phyloP scores from a whole-genome alignment of 352 stramenopile genomes.

The Pythium grandisporangium region DNA sequence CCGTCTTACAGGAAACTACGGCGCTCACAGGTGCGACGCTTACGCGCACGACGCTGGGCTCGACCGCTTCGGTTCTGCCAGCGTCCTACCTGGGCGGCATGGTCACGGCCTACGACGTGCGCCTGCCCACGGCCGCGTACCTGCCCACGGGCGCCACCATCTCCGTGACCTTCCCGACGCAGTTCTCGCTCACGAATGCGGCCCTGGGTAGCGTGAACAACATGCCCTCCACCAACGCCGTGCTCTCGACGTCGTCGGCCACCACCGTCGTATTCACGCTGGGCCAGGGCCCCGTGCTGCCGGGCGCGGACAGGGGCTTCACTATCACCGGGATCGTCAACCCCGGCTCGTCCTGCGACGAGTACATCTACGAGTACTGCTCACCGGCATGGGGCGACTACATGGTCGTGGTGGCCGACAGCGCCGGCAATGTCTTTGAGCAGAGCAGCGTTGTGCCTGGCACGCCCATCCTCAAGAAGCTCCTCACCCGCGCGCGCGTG shows the following conservation, averaged over 20 bases:
- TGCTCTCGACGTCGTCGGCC: conserved; percentile 5
- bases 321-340: conserved; percentile 38
- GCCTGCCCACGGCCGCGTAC: conserved; percentile 38
- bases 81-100: conserved; percentile 32
- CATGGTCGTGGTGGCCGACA: conserved; percentile 26
- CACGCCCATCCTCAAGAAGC: conserved; percentile 60
- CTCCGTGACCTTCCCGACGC: conserved; percentile 28
- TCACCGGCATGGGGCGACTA: conserved; percentile 27
- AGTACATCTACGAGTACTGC: conserved; percentile 56
- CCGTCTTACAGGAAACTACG: conserved; percentile 30
- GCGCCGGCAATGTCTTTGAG: conserved; percentile 29
- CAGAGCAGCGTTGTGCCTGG: conserved; percentile 24
- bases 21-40: conserved; percentile 15
- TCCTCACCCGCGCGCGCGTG: conserved; percentile 34
- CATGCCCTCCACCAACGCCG: conserved; percentile 21
- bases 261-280: conserved; percentile 18
- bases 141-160: conserved; percentile 24
- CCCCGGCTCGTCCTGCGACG: conserved; percentile 37
- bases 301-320: conserved; percentile 30
- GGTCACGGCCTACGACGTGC: conserved; percentile 22
- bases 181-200: conserved; percentile 22
- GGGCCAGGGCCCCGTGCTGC: conserved; percentile 15
- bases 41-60: conserved; percentile 15
- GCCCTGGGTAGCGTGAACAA: conserved; percentile 15
- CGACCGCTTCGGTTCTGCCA: conserved; percentile 23